These are phyloP conservation scores for Volvariella volvacea DNA, from an alignment of 1,284 basidiomycete genomes.

Conservation along the genomic window DNA sequence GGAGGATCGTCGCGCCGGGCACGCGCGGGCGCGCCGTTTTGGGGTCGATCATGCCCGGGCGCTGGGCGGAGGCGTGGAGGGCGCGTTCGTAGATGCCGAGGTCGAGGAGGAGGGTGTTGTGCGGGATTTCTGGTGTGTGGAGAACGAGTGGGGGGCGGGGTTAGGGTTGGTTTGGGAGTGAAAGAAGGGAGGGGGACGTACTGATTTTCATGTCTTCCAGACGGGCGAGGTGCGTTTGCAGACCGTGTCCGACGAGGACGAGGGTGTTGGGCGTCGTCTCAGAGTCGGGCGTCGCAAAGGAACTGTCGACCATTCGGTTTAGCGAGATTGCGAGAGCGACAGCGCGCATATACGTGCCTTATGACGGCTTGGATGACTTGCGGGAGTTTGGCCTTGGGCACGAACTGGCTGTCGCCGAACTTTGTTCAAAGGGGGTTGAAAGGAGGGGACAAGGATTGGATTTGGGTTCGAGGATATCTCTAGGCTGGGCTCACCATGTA, in stretches of 20 bases:
- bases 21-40: constrained; percentile 38
- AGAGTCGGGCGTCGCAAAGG: constrained; percentile 71
- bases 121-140: constrained; percentile 52
- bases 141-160: neutral
- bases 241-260: constrained; percentile 69
- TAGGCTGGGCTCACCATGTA: too few species aligned
- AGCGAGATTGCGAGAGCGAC: neutral
- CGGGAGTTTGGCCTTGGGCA: constrained; percentile 61
- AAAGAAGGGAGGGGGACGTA: constrained; percentile 18
- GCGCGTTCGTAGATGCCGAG: constrained; percentile 54
- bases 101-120: constrained; percentile 70
- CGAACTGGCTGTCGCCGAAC: constrained; percentile 75
- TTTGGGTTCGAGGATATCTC: constrained; percentile 2
- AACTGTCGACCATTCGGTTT: constrained; percentile 34
- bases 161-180: neutral
- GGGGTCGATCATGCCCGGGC: constrained; percentile 55
- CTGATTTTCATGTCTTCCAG: constrained; percentile 74
- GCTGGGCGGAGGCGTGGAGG: constrained; percentile 48
- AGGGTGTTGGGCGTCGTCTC: constrained; percentile 68
- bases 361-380: constrained; percentile 72
- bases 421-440: constrained; percentile 18
- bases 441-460: constrained; percentile 3
- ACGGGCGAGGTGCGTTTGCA: constrained; percentile 45
- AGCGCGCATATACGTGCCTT: constrained; percentile 35
- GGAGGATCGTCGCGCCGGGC: constrained; percentile 38